phyloP scores from a whole-genome alignment of 352 stramenopile genomes.

The Discostella stelligera region DNA sequence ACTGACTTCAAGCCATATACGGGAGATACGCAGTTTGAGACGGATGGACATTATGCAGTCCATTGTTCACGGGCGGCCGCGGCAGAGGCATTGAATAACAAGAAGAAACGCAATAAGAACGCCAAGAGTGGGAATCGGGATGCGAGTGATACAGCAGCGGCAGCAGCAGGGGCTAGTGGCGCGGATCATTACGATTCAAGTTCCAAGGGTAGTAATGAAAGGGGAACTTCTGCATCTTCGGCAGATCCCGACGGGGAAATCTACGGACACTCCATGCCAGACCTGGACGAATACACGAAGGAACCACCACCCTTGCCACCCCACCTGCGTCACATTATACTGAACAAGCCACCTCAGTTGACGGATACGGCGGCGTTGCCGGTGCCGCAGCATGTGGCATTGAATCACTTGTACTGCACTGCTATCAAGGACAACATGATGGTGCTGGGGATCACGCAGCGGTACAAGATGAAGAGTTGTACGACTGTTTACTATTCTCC shows the following conservation, averaged over 20 bases:
- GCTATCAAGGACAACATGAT: constrained; percentile 97
- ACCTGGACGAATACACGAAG: constrained; percentile 99
- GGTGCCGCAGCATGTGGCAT: constrained; percentile 96
- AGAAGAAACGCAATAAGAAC: not conserved
- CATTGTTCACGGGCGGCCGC: constrained; percentile 35
- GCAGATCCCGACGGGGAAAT: constrained; percentile 86
- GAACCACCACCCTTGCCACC: constrained; percentile 96
- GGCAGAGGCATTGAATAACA: constrained; percentile 22
- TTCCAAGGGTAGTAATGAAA: not conserved
- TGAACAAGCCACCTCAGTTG: constrained; percentile 96
- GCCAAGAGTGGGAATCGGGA: no score
- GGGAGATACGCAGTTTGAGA: constrained; percentile 85
- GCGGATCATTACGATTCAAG: not conserved
- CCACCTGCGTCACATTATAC: constrained; percentile 98
- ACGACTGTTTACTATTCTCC: constrained; percentile 97
- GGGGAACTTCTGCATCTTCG: constrained; percentile 3
- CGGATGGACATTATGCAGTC: constrained; percentile 59
- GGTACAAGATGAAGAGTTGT: constrained; percentile 96
- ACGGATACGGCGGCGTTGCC: constrained; percentile 93
- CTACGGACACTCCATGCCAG: constrained; percentile 94
- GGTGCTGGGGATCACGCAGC: constrained; percentile 97
- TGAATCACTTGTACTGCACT: constrained; percentile 99
- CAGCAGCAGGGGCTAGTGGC: constrained; percentile 15
- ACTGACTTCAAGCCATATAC: constrained; percentile 93
- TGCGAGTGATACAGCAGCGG: not conserved